Conservation (phyloP, 2,329 filamentous ascomycete genomes). For the Cryphonectria carpinicola region DNA sequence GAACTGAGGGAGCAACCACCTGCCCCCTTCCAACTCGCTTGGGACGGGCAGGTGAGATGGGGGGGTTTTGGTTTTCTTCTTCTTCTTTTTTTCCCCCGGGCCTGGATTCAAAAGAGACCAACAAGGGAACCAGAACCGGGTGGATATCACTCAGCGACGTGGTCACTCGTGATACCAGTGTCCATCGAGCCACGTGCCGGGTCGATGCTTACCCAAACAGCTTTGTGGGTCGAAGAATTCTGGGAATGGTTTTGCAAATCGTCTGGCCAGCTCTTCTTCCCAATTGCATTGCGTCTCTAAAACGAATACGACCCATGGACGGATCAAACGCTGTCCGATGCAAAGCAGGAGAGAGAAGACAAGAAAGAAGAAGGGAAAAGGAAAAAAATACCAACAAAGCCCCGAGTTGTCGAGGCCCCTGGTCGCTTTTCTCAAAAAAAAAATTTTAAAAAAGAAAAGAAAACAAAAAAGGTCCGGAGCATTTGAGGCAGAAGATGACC, state of each 20-base stretch:
- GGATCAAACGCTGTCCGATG: neutral
- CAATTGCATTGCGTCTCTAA: neutral
- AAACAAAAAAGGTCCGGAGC: conserved; percentile 12
- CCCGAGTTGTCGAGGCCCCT: neutral
- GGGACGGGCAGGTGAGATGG: neutral
- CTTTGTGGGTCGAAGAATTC: neutral
- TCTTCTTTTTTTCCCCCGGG: too few relatives aligned
- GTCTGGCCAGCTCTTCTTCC: neutral
- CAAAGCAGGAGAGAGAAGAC: neutral
- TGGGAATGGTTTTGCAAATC: neutral
- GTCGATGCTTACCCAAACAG: neutral
- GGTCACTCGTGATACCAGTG: neutral
- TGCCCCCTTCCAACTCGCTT: conserved; percentile 2
- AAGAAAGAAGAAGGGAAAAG: too few relatives aligned
- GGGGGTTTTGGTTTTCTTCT: too few relatives aligned
- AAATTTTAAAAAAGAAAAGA: too few relatives aligned
- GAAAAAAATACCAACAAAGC: neutral
- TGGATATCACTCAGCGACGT: neutral
- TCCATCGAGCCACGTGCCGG: conserved; percentile 1
- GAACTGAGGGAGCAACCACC: neutral
- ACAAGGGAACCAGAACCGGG: neutral
- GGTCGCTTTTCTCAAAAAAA: neutral
- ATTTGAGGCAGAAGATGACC: conserved; percentile 10
- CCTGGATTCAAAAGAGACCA: too few relatives aligned
- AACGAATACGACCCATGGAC: neutral